A percentile compares a stretch with the other conserved stretches of the same genome.
Conservation (phyloP, 169 alveolate genomes). For the Plasmodium vinckei region DNA sequence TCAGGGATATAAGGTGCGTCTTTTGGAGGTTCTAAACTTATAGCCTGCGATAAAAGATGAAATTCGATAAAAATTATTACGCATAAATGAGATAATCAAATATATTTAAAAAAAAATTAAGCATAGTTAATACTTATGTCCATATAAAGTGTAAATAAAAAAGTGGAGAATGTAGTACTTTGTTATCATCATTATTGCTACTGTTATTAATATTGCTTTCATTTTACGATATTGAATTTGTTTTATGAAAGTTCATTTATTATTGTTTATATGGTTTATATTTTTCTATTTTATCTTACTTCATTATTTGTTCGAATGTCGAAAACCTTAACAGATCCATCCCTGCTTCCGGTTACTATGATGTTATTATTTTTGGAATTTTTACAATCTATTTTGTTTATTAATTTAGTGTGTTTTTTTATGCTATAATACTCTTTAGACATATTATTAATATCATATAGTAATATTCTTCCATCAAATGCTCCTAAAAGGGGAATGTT, state of each 20-base stretch:
- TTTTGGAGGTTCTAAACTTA: conserved; percentile 90
- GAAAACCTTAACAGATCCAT: conserved; percentile 92
- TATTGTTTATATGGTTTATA: no score
- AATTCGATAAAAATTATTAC: conserved; percentile 15
- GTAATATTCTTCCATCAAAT: conserved; percentile 88
- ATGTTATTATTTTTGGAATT: conserved; percentile 92
- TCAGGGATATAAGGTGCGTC: conserved; percentile 89
- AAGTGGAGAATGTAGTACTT: no score
- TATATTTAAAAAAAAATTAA: no score
- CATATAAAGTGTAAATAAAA: no score
- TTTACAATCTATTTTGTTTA: conserved; percentile 89
- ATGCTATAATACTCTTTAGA: conserved; percentile 82
- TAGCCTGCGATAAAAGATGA: conserved; percentile 77
- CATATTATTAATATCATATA: conserved; percentile 89
- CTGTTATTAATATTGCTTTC: no score
- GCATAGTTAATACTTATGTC: no score
- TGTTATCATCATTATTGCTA: no score
- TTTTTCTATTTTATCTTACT: conserved; percentile 1
- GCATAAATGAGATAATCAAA: no score
- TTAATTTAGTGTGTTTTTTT: conserved; percentile 89
- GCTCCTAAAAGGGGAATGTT: conserved; percentile 78
- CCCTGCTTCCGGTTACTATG: conserved; percentile 89
- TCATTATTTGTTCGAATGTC: conserved; percentile 87
- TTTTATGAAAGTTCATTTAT: no score
- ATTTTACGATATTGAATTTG: no score